Evolutionary conservation across 352 stramenopile genomes (phyloP).

Genomic region (Phytophthora constricta): DNA sequence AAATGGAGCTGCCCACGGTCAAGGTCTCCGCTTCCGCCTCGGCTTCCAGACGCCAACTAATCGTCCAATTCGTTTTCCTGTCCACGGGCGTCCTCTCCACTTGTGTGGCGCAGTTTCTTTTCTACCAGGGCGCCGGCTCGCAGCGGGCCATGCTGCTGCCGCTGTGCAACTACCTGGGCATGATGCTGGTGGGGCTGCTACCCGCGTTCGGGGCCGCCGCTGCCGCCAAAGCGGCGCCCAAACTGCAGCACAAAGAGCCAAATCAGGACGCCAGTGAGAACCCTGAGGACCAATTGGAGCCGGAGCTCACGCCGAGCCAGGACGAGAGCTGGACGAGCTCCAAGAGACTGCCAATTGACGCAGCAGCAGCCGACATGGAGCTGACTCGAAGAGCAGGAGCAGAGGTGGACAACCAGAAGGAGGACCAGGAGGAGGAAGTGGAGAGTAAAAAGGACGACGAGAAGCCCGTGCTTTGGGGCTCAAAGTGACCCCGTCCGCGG

Average conservation of each 20-base stretch:
- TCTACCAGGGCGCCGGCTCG: conserved; percentile 84
- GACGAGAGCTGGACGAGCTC: conserved; percentile 10
- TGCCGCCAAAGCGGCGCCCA: conserved; percentile 7
- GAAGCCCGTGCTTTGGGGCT: conserved; percentile 20
- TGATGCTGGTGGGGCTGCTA: conserved; percentile 85
- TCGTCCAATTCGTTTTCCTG: conserved; percentile 77
- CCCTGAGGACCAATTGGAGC: conserved; percentile 37
- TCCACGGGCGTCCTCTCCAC: conserved; percentile 87
- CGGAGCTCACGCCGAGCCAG: conserved; percentile 30
- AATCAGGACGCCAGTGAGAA: neutral
- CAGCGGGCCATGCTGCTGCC: conserved; percentile 87
- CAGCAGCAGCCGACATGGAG: conserved; percentile 39
- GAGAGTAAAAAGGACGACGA: conserved; percentile 29
- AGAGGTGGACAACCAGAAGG: conserved; percentile 30
- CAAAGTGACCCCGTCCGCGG: conserved; percentile 30
- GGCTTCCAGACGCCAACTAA: conserved; percentile 19
- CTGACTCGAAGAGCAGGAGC: conserved; percentile 53
- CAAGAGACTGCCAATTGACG: conserved; percentile 16
- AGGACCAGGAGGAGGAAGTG: conserved; percentile 20
- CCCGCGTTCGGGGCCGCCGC: conserved; percentile 28
- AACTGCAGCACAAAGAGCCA: conserved; percentile 1
- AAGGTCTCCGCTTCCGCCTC: conserved; percentile 1
- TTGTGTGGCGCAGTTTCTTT: conserved; percentile 84
- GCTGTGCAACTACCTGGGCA: conserved; percentile 87
- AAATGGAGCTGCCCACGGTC: conserved; percentile 33